Percentiles rank a stretch among this genome's conserved stretches.
Conservation (phyloP, 179 eudicot genomes). For the Drosera spatulata region DNA sequence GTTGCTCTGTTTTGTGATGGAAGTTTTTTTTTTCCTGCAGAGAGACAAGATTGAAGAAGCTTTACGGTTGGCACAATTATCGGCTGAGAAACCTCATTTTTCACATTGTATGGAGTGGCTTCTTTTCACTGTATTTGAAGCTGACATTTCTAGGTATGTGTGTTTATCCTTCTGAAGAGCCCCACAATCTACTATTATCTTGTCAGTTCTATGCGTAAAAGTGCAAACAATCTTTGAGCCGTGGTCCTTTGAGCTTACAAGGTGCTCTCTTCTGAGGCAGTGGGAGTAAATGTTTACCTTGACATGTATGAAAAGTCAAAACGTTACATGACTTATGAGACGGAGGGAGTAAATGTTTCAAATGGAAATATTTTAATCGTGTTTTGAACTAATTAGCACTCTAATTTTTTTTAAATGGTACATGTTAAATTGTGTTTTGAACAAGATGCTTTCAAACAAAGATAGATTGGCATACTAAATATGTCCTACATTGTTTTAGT, state of each 20-base stretch:
- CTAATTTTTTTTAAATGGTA: no score
- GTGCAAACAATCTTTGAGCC: background rate
- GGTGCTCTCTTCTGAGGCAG: no score
- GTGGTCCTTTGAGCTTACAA: background rate
- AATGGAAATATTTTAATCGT: no score
- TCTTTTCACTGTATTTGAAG: constrained; percentile 96
- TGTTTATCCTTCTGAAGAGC: background rate
- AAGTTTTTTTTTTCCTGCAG: constrained; percentile 22
- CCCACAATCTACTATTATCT: background rate
- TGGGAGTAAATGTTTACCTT: no score
- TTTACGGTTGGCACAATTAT: constrained; percentile 72
- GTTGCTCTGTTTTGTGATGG: constrained; percentile 1
- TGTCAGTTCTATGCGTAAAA: background rate
- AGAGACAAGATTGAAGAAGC: constrained; percentile 96
- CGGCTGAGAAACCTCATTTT: constrained; percentile 94
- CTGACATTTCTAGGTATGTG: constrained; percentile 82
- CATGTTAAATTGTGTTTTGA: no score
- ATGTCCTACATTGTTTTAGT: no score
- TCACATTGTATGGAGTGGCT: constrained; percentile 99
- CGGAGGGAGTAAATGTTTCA: no score
- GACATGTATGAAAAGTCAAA: no score
- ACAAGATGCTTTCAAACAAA: no score
- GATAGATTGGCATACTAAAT: no score
- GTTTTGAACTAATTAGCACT: no score
- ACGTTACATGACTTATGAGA: no score